phyloP scores from a whole-genome alignment of 1,139 yeast genomes.

The Yarrowia galli region DNA sequence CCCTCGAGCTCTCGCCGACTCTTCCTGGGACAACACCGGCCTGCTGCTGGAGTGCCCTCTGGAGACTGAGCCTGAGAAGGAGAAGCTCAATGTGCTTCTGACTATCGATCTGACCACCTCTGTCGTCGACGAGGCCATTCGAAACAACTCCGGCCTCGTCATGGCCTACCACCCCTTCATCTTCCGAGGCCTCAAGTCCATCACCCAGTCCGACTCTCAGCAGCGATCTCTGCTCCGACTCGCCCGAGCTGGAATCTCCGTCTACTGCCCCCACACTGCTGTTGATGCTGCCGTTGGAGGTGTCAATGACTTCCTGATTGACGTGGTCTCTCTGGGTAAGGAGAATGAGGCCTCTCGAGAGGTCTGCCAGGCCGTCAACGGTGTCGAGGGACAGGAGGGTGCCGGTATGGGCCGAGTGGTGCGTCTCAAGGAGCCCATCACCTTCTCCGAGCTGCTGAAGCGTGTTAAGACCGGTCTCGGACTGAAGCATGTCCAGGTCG shows the following conservation, averaged over 20 bases:
- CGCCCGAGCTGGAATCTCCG: constrained; percentile 78
- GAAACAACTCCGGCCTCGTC: constrained; percentile 57
- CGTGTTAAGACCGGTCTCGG: constrained; percentile 64
- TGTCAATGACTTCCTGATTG: constrained; percentile 89
- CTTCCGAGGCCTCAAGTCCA: constrained; percentile 84
- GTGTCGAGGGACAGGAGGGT: constrained; percentile 55
- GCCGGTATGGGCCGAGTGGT: constrained; percentile 89
- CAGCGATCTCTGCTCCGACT: constrained; percentile 76
- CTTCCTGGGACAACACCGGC: constrained; percentile 94
- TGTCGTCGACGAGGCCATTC: constrained; percentile 87
- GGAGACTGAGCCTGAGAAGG: constrained; percentile 41
- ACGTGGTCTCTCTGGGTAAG: constrained; percentile 58
- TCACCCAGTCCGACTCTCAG: constrained; percentile 74
- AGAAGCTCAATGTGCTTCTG: constrained; percentile 61
- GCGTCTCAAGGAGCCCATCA: constrained; percentile 55
- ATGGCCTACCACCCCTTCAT: constrained; percentile 94
- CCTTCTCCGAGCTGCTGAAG: constrained; percentile 57
- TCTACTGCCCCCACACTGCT: constrained; percentile 95
- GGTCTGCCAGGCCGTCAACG: constrained; percentile 43
- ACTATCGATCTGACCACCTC: constrained; percentile 84
- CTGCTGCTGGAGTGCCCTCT: constrained; percentile 71
- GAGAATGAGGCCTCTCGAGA: constrained; percentile 45
- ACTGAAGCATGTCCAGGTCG: constrained; percentile 69
- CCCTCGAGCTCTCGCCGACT: constrained; percentile 80
- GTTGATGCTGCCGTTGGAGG: constrained; percentile 92